These are phyloP conservation scores for Smittium culicis DNA, from an alignment of 371 early-diverging fungal genomes.

Conservation along the genomic window DNA sequence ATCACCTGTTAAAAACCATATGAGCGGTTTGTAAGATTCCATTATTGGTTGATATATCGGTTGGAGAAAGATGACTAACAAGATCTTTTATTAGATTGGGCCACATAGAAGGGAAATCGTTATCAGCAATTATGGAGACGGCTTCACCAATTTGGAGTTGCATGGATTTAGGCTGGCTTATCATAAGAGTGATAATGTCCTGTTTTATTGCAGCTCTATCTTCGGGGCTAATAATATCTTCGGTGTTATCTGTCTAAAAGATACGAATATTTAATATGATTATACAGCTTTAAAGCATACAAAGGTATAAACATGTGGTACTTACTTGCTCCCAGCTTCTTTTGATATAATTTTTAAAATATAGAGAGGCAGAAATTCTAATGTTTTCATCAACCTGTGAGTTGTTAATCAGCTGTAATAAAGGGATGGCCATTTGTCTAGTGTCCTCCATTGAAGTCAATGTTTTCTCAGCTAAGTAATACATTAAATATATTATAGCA, in stretches of 20 bases:
- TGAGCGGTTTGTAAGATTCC: conserved; percentile 87
- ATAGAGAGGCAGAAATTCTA: conserved; percentile 69
- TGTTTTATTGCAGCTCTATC: conserved; percentile 72
- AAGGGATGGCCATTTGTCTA: conserved; percentile 54
- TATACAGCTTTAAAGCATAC: neutral
- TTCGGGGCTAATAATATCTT: conserved; percentile 38
- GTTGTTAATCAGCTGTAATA: conserved; percentile 54
- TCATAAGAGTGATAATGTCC: conserved; percentile 72
- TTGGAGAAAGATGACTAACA: conserved; percentile 53
- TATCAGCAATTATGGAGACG: conserved; percentile 73
- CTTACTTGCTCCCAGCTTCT: conserved; percentile 70
- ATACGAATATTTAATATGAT: neutral
- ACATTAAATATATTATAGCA: neutral
- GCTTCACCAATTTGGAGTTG: conserved; percentile 88
- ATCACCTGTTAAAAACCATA: conserved; percentile 67
- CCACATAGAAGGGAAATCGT: conserved; percentile 87
- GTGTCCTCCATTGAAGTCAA: conserved; percentile 46
- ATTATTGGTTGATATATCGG: conserved; percentile 67
- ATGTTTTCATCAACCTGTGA: conserved; percentile 38
- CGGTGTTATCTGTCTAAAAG: conserved; percentile 23
- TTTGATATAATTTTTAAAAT: conserved; percentile 90
- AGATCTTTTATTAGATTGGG: conserved; percentile 64
- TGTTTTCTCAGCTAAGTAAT: conserved; percentile 43
- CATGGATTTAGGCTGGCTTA: conserved; percentile 54
- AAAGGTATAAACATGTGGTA: neutral